Evolutionary conservation across 2,329 filamentous ascomycete species (phyloP).

Genomic region (Aschersonia sp.): DNA sequence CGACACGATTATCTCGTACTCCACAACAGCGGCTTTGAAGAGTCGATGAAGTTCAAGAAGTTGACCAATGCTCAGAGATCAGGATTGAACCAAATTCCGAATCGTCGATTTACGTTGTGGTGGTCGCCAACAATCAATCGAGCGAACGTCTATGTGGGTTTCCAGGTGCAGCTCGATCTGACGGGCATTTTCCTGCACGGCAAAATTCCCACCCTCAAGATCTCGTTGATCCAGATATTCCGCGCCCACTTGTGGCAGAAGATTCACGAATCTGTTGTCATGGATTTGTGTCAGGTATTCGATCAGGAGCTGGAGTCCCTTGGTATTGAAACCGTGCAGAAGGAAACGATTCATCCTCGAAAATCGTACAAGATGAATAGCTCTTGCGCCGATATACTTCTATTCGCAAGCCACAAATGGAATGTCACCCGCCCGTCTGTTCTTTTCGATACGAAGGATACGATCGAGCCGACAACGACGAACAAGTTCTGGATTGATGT

Average conservation of each 20-base stretch:
- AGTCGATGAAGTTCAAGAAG: constrained; percentile 95
- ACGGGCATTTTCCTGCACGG: constrained; percentile 98
- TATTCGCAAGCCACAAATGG: constrained; percentile 98
- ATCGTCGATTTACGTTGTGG: constrained; percentile 96
- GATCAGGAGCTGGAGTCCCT: constrained; percentile 93
- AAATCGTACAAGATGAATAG: constrained; percentile 99
- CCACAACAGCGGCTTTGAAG: constrained; percentile 31
- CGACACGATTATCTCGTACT: constrained; percentile 16
- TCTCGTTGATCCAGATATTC: constrained; percentile 98
- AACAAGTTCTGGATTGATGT: constrained; percentile 99
- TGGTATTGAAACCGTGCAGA: constrained; percentile 94
- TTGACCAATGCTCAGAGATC: constrained; percentile 92
- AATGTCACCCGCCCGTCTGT: constrained; percentile 89
- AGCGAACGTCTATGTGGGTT: constrained; percentile 97
- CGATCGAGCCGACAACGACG: constrained; percentile 82
- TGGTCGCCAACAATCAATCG: constrained; percentile 91
- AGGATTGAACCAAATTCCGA: constrained; percentile 96
- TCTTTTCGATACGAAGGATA: constrained; percentile 90
- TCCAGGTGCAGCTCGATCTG: constrained; percentile 94
- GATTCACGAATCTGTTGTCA: constrained; percentile 96
- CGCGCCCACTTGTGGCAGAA: constrained; percentile 99
- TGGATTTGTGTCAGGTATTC: constrained; percentile 98
- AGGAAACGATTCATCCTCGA: constrained; percentile 96
- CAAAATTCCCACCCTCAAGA: constrained; percentile 96
- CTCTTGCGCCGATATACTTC: constrained; percentile 89